phyloP scores from a whole-genome alignment of 768 basidiomycete genomes.

The Dioszegia hungarica region DNA sequence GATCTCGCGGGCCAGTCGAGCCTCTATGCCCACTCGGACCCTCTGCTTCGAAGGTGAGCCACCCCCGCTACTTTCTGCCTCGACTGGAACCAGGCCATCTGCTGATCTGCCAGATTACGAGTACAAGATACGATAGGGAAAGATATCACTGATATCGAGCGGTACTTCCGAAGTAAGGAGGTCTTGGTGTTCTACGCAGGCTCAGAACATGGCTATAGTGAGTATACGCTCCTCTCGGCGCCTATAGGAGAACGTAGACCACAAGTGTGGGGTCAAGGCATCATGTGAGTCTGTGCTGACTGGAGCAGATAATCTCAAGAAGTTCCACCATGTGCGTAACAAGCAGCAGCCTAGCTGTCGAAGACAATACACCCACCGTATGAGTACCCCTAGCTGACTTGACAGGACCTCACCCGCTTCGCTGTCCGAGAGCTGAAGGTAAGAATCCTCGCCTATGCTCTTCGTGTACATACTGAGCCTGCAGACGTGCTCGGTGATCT shows the following conservation, averaged over 20 bases:
- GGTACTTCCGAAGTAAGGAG: conserved; percentile 38
- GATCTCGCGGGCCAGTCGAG: conserved; percentile 39
- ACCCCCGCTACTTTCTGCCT: not conserved
- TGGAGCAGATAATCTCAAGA: conserved; percentile 23
- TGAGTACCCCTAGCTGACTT: not conserved
- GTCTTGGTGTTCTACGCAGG: conserved; percentile 45
- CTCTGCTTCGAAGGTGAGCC: conserved; percentile 29
- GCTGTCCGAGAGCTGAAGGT: conserved; percentile 25
- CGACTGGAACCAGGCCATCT: not conserved
- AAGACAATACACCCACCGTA: no score
- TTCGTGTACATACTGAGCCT: not conserved
- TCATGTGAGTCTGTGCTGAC: no score
- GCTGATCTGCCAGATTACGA: conserved; percentile 27
- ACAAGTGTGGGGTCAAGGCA: no score
- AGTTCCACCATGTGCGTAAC: conserved; percentile 36
- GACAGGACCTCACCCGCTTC: conserved; percentile 29
- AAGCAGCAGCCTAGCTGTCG: no score
- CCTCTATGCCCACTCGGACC: conserved; percentile 35
- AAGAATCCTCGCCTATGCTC: not conserved
- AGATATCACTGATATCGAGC: conserved; percentile 31
- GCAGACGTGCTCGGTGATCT: conserved; percentile 33
- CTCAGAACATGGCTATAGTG: conserved; percentile 33
- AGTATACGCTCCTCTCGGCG: conserved; percentile 14
- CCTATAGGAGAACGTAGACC: no score
- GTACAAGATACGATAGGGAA: conserved; percentile 38